Base-by-base conservation (phyloP, 805 yeast species). In the Scheffersomyces stipitis region DNA sequence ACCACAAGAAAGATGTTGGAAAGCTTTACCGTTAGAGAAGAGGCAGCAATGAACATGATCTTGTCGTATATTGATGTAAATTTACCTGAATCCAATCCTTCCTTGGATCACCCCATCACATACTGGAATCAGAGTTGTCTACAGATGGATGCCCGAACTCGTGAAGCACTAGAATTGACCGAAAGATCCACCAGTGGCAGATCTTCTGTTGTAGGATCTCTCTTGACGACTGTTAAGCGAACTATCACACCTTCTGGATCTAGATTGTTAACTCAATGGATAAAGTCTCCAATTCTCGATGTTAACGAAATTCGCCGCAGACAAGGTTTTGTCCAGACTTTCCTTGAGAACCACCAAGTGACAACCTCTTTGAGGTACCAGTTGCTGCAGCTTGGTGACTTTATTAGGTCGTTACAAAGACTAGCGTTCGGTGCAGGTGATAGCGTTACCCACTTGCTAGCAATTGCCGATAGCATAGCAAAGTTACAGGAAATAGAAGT, bases 211-310 rank as follows among this genome's bases (percentile, higher is more conserved):
- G 72, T 71, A 5, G 96, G 96, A 0, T 81, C 96, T 0, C 58
- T 91, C 15, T 65, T 86, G 4, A 75, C 78, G n/a, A 73, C 84
- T 0, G 74, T 93, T 3, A 76, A 78, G 40, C 65, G 83, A 35
- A 91, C 98, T 0, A 78, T 76, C 3, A 88, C 98, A 0, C 71
- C 82, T 1, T 80, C 93, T 0, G 98, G 98, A 0, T 66, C 95
- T 0, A 66, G 98, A 28, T 52, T 85, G n/a, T 62, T 93, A 9
- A 75, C 82, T 5, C 80, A 81, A 35, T 88, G 97, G 96, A 62
- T 91, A 4, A 71, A 86, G 17, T 79, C 87, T 2, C 99, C 99
- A 0, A 73, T 86, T 0, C 71, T 83, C 7, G 75, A 83, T 49
- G 49, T 75, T 0, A 48, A 54, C 0, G 84, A 78, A 42, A 78